Evolutionary conservation across 345 rosid genomes (phyloP), one percentile per base, ranked within the genome.

Genomic region (Eucalyptus leucophloia): DNA sequence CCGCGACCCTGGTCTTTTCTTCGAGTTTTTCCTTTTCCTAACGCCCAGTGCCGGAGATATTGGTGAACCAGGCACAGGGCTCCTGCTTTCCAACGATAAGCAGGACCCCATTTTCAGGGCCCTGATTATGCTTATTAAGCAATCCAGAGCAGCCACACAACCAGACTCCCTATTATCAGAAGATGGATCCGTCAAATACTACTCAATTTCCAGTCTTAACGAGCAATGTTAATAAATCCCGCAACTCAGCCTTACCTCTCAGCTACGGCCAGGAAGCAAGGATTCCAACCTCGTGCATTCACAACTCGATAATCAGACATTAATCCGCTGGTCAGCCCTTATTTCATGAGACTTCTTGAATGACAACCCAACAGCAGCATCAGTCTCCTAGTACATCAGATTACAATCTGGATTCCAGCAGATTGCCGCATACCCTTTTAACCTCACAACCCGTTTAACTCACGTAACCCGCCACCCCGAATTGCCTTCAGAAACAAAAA

Each of bases 21-120:
- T 95, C 3, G 96, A 90, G 91, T 88, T 94, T 92, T 94, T 98
- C 94, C 95, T 97, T 93, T 94, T 98, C 97, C 90, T 92, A 86
- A 92, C 90, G 50, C 94, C 93, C 58, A 92, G 92, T 40, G 89
- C 94, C 80, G 97, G 96, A 91, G 99, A 96, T 91, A 94, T 89
- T 80, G 98, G 98, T n/a, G 98, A 94, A 10, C 99, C 97, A 53
- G 98, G 97, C 89, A 92, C 90, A 89, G 99, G 96, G 92, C 97
- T 96, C 95, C 97, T 91, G 95, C 95, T 95, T 91, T 98, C 99
- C 15, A 95, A 92, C 91, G 99, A 95, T 90, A 98, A 94, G 97
- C 99, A 98, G 99, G 99, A 98, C 95, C 99, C 99, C 99, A 98
- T 98, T 91, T 95, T 93, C 24, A 98, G 99, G 99, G 99, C 98